Percentiles rank a stretch among this genome's conserved stretches.
These are phyloP conservation scores for Orbilia ellipsospora DNA, from an alignment of 2,329 filamentous ascomycete genomes.

Conservation along the genomic window DNA sequence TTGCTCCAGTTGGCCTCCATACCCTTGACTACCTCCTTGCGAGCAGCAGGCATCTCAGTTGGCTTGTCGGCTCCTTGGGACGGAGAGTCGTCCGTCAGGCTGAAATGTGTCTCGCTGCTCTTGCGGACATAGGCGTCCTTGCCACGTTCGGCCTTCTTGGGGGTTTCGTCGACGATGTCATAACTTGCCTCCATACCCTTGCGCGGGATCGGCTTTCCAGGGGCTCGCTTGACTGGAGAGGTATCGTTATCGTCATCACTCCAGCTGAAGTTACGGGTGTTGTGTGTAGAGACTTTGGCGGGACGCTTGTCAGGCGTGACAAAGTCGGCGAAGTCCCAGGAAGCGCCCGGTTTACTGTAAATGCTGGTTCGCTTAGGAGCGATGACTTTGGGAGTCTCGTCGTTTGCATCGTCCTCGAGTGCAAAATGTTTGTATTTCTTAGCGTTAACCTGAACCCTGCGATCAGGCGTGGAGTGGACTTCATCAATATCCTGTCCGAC, in stretches of 20 bases:
- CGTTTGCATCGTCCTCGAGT: constrained; percentile 74
- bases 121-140: constrained; percentile 61
- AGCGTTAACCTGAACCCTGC: constrained; percentile 72
- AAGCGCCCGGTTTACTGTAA: constrained; percentile 74
- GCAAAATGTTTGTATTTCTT: constrained; percentile 89
- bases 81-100: constrained; percentile 76
- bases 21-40: constrained; percentile 77
- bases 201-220: constrained; percentile 70
- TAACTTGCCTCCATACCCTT: constrained; percentile 86
- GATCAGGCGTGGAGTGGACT: constrained; percentile 60
- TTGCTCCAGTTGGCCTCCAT: constrained; percentile 72
- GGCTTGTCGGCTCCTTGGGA: constrained; percentile 62
- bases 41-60: constrained; percentile 68
- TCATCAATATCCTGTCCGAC: constrained; percentile 60
- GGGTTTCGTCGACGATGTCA: constrained; percentile 79
- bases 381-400: constrained; percentile 60
- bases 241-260: constrained; percentile 72
- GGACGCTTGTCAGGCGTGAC: constrained; percentile 80
- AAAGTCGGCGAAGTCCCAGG: constrained; percentile 92
- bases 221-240: constrained; percentile 68
- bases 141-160: constrained; percentile 61
- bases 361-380: constrained; percentile 60
- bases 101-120: constrained; percentile 81
- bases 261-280: constrained; percentile 80
- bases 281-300: constrained; percentile 73